Percentiles rank a stretch among this genome's conserved stretches.
These are phyloP conservation scores for Phaffia rhodozyma DNA, from an alignment of 1,284 basidiomycete species.

Conservation along the genomic window DNA sequence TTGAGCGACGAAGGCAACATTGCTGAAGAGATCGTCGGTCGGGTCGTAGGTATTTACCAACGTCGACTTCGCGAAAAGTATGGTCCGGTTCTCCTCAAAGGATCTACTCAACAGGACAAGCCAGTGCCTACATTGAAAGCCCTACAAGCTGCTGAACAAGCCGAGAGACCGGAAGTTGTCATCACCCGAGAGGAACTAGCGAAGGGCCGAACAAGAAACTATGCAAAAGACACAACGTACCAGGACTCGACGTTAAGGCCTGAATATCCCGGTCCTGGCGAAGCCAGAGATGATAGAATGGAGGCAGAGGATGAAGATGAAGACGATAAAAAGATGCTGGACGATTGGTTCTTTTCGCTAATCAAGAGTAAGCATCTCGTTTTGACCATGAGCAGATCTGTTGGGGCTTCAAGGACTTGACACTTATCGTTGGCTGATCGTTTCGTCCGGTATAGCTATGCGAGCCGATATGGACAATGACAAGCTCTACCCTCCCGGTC, in stretches of 20 bases:
- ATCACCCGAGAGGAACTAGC: conserved; percentile 18
- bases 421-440: no score
- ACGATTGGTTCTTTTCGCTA: conserved; percentile 37
- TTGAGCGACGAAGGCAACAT: conserved; percentile 36
- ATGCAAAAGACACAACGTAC: conserved; percentile 23
- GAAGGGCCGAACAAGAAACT: conserved; percentile 22
- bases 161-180: conserved; percentile 2
- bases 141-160: conserved; percentile 10
- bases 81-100: conserved; percentile 9
- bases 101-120: background rate
- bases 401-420: no score
- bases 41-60: conserved; percentile 28
- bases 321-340: conserved; percentile 22
- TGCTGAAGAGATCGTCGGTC: conserved; percentile 40
- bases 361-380: conserved; percentile 26
- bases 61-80: conserved; percentile 20
- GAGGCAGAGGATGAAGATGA: conserved; percentile 5
- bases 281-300: background rate
- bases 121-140: conserved; percentile 3
- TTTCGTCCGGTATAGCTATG: conserved; percentile 23
- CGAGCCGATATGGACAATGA: conserved; percentile 37
- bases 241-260: conserved; percentile 23
- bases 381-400: no score
- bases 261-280: background rate
- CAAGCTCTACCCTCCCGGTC: conserved; percentile 36